Evolutionary conservation across 2,329 filamentous ascomycete genomes (phyloP).

Genomic region (Cytospora schulzeri): DNA sequence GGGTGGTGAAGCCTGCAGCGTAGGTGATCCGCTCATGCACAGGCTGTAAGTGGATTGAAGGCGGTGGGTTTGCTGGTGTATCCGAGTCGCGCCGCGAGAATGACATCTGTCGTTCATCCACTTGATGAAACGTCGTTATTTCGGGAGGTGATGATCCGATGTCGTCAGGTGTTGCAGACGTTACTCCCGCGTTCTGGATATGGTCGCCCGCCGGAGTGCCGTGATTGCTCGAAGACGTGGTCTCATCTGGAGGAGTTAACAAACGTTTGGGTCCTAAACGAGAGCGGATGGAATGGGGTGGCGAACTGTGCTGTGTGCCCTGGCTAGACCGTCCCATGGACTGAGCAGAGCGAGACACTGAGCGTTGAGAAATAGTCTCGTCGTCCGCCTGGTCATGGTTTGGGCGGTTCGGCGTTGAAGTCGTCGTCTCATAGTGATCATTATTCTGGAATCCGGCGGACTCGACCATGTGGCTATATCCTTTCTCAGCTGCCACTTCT

Average conservation of each 20-base stretch:
- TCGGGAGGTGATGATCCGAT: constrained; percentile 27
- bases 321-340: constrained; percentile 29
- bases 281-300: constrained; percentile 36
- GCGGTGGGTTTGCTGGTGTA: constrained; percentile 19
- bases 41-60: constrained; percentile 16
- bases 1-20: constrained; percentile 32
- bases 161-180: constrained; percentile 9
- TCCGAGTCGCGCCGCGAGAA: constrained; percentile 30
- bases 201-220: constrained; percentile 10
- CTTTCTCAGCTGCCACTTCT: neutral
- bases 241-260: constrained; percentile 55
- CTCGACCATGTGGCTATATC: neutral
- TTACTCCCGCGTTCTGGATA: constrained; percentile 7
- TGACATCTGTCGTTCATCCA: constrained; percentile 5
- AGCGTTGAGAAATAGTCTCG: constrained; percentile 14
- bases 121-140: constrained; percentile 20
- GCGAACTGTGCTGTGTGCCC: constrained; percentile 28
- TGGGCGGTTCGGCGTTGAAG: constrained; percentile 3
- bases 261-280: constrained; percentile 48
- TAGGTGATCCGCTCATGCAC: constrained; percentile 17
- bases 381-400: constrained; percentile 8
- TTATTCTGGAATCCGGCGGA: neutral
- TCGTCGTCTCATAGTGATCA: neutral
- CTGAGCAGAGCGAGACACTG: constrained; percentile 20
- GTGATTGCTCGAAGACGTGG: constrained; percentile 39